These are phyloP conservation scores for Pseudocercospora fijiensis DNA, from an alignment of 2,329 filamentous ascomycete species.

Conservation along the genomic window DNA sequence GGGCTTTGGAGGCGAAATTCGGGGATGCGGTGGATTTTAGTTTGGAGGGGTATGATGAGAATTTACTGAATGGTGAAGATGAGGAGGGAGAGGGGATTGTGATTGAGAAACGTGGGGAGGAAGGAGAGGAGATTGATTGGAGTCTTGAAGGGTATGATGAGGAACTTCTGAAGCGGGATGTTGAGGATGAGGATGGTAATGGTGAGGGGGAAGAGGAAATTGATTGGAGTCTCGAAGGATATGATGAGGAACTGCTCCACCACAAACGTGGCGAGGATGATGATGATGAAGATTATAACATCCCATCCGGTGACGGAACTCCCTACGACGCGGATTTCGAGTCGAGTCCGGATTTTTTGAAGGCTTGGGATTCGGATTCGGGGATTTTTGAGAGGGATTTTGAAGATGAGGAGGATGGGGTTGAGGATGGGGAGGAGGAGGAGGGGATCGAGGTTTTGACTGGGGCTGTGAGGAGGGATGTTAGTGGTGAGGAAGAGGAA, in stretches of 20 bases:
- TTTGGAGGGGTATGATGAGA: slow-evolving; percentile 1
- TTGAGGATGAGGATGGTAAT: neutral
- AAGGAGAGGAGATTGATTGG: neutral
- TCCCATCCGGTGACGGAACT: neutral
- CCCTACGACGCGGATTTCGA: slow-evolving; percentile 1
- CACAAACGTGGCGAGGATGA: neutral
- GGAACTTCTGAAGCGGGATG: neutral
- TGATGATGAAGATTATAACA: neutral
- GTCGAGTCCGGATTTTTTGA: neutral
- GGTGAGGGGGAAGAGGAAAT: neutral
- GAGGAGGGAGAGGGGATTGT: neutral
- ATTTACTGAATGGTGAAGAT: neutral
- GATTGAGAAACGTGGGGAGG: neutral
- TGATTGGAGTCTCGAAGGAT: neutral
- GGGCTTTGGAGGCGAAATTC: neutral
- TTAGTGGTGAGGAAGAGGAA: neutral
- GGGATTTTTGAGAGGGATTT: slow-evolving; percentile 3
- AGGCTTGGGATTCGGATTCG: neutral
- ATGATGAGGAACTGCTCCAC: neutral
- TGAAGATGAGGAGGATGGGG: neutral
- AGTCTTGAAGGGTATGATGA: neutral
- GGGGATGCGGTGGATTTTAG: neutral
- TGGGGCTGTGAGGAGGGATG: slow-evolving; percentile 2
- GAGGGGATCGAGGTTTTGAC: neutral
- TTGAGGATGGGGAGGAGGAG: slow-evolving; percentile 7